Conservation (phyloP, 2,329 filamentous ascomycete genomes). For the Colletotrichum sp. region DNA sequence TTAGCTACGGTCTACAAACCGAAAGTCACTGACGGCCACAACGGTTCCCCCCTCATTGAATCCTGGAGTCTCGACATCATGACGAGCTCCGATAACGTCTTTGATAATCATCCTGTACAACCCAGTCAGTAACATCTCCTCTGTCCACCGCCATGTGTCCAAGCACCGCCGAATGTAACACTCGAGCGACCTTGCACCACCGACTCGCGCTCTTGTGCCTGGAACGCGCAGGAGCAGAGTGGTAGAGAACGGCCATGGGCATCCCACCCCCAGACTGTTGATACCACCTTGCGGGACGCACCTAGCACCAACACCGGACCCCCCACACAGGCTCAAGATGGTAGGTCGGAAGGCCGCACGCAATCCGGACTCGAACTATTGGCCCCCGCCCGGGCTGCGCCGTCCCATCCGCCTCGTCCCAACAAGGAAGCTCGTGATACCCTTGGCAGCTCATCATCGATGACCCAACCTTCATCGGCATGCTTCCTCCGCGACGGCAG, state of each 20-base stretch:
- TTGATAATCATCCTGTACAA: not conserved
- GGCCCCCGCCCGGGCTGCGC: not conserved
- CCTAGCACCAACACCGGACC: not conserved
- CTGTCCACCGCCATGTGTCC: not conserved
- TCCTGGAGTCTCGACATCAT: not conserved
- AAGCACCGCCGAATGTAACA: not conserved
- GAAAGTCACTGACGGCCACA: not conserved
- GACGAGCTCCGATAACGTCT: not conserved
- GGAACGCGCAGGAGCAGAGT: not conserved
- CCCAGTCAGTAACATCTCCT: not conserved
- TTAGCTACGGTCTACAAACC: not conserved
- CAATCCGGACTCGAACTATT: conserved; percentile 10
- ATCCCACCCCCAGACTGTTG: not conserved
- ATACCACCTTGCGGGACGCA: not conserved
- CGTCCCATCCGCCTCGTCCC: conserved; percentile 5
- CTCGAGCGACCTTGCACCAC: not conserved
- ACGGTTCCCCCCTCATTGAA: not conserved
- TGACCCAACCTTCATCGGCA: not conserved
- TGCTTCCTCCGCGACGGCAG: not conserved
- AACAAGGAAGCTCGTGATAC: conserved; percentile 13
- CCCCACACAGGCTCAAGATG: not conserved
- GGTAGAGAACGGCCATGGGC: not conserved
- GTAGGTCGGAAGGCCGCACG: conserved; percentile 1
- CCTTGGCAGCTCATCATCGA: not conserved
- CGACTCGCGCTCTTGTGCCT: not conserved